phyloP scores from a whole-genome alignment of 2,329 filamentous ascomycete species.

The Aspergillus nomiae region DNA sequence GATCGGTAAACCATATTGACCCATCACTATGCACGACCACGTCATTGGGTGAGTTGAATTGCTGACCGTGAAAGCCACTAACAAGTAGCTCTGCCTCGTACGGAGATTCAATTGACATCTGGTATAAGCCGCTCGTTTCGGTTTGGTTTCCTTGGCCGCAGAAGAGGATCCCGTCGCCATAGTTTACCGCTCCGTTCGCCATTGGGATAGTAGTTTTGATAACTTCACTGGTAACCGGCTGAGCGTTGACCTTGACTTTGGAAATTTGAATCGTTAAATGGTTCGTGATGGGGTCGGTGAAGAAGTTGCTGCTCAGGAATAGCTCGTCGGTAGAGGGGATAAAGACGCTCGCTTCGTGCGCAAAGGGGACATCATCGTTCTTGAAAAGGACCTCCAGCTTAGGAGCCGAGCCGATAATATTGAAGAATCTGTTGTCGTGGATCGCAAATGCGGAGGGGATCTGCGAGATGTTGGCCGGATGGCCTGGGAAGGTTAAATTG shows the following conservation, averaged over 20 bases:
- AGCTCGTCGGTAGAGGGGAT: slow-evolving; percentile 36
- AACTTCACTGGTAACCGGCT: slow-evolving; percentile 32
- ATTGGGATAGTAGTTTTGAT: slow-evolving; percentile 43
- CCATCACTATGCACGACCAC: slow-evolving; percentile 36
- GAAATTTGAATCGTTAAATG: slow-evolving; percentile 22
- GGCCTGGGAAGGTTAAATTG: background rate
- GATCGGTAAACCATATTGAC: slow-evolving; percentile 45
- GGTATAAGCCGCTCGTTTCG: slow-evolving; percentile 23
- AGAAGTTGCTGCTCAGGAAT: slow-evolving; percentile 43
- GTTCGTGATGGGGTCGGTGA: slow-evolving; percentile 20
- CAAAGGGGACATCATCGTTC: slow-evolving; percentile 47
- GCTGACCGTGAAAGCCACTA: slow-evolving; percentile 37
- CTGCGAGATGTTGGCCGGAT: background rate
- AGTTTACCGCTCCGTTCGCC: slow-evolving; percentile 53
- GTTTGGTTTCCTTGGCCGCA: slow-evolving; percentile 43
- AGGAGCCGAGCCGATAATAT: slow-evolving; percentile 41
- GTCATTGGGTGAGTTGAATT: slow-evolving; percentile 37
- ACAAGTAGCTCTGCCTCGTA: slow-evolving; percentile 10
- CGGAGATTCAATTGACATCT: slow-evolving; percentile 21
- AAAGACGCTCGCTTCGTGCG: slow-evolving; percentile 52
- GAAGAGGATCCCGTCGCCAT: slow-evolving; percentile 39
- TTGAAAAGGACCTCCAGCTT: slow-evolving; percentile 42
- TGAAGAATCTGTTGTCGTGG: slow-evolving; percentile 23
- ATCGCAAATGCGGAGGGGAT: slow-evolving; percentile 10
- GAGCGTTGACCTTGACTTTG: slow-evolving; percentile 17